phyloP scores from a whole-genome alignment of 495 filamentous ascomycete genomes.

The Sabuloglossum arenarium region DNA sequence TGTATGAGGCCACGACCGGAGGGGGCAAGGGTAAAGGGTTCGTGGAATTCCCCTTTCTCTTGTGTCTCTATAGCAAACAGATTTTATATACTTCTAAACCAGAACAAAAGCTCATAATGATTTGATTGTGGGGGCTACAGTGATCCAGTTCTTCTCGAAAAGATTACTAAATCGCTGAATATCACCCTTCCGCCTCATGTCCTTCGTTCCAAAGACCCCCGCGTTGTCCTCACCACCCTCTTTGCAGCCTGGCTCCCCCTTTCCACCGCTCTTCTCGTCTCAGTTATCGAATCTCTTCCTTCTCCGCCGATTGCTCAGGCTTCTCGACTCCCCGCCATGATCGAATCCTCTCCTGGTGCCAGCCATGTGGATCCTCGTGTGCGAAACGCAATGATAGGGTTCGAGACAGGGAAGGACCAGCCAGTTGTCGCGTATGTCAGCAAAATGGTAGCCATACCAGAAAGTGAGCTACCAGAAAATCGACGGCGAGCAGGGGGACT shows the following conservation, averaged over 20 bases:
- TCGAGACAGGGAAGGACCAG: slow-evolving; percentile 41
- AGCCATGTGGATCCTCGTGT: slow-evolving; percentile 43
- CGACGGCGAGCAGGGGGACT: slow-evolving; percentile 49
- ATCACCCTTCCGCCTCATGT: slow-evolving; percentile 68
- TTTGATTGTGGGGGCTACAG: slow-evolving; percentile 19
- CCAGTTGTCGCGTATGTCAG: slow-evolving; percentile 91
- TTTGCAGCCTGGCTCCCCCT: slow-evolving; percentile 84
- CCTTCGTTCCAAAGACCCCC: slow-evolving; percentile 64
- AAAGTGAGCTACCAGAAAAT: slow-evolving; percentile 70
- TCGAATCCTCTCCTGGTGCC: slow-evolving; percentile 63
- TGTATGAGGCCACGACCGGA: slow-evolving; percentile 77
- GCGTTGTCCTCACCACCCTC: slow-evolving; percentile 61
- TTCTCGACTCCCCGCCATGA: slow-evolving; percentile 53
- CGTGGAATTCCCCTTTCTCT: slow-evolving; percentile 14
- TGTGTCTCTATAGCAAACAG: slow-evolving; percentile 4
- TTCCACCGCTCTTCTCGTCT: slow-evolving; percentile 80
- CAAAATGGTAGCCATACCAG: slow-evolving; percentile 91
- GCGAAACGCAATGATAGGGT: slow-evolving; percentile 60
- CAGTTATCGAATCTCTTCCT: slow-evolving; percentile 80
- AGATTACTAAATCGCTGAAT: slow-evolving; percentile 81
- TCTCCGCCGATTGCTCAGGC: slow-evolving; percentile 70
- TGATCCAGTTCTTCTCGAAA: slow-evolving; percentile 66
- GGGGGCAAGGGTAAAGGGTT: slow-evolving; percentile 67
- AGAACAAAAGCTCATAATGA: slow-evolving; percentile 12
- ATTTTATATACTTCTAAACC: slow-evolving; percentile 5